phyloP scores from a whole-genome alignment of 306 rosid species.

The Rosa rugosa region DNA sequence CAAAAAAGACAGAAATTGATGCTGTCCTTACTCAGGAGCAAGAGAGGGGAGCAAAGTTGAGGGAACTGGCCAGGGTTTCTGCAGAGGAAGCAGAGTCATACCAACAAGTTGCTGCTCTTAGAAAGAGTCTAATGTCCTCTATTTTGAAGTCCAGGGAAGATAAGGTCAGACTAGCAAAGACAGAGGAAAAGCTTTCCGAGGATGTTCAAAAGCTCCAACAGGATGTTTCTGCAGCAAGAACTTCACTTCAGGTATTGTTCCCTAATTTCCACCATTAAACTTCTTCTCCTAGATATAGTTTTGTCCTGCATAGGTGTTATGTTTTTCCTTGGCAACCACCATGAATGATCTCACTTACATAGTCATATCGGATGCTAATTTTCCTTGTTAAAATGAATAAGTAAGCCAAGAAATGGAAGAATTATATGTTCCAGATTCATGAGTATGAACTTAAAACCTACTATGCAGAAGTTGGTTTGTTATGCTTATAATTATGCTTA shows the following conservation, averaged over 20 bases:
- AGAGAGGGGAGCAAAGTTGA: conserved; percentile 47
- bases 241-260: conserved; percentile 61
- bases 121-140: conserved; percentile 62
- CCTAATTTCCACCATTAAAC: not conserved
- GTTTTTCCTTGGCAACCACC: not conserved
- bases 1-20: conserved; percentile 58
- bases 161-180: conserved; percentile 53
- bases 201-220: conserved; percentile 60
- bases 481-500: not conserved
- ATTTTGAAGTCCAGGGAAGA: conserved; percentile 65
- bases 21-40: conserved; percentile 46
- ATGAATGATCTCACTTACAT: not conserved
- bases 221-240: conserved; percentile 63
- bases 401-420: not conserved
- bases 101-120: conserved; percentile 45
- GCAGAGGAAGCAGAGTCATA: conserved; percentile 63
- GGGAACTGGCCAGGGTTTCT: conserved; percentile 53
- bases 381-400: not conserved
- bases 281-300: not conserved
- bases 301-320: not conserved
- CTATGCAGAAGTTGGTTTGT: not conserved
- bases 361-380: not conserved
- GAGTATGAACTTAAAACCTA: not conserved
- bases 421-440: not conserved
- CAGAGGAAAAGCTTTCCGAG: conserved; percentile 66